phyloP scores from a whole-genome alignment of 2,329 filamentous ascomycete species.

The Aspergillus quadricinctus region DNA sequence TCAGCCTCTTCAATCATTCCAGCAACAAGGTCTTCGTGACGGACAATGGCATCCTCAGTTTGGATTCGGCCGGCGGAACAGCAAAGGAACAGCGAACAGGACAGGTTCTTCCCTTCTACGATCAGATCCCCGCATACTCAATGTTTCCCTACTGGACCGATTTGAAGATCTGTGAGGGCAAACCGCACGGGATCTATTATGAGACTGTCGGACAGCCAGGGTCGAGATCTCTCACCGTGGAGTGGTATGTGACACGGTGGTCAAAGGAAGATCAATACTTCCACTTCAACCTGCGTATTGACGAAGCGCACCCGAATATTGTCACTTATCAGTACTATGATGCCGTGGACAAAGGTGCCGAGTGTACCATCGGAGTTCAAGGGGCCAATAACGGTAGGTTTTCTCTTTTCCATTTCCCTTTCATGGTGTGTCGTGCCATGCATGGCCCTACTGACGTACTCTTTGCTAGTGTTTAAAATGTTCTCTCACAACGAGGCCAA shows the following conservation, averaged over 20 bases:
- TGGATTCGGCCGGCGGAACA: background rate
- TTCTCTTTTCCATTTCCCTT: background rate
- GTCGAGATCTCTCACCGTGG: background rate
- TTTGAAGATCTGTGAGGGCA: background rate
- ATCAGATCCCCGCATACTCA: background rate
- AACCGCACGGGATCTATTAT: background rate
- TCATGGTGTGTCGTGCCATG: background rate
- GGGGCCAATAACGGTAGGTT: background rate
- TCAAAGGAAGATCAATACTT: background rate
- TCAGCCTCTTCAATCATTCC: background rate
- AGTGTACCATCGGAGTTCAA: background rate
- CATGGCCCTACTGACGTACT: background rate
- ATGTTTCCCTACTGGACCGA: background rate
- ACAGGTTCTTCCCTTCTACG: background rate
- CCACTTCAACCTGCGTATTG: background rate
- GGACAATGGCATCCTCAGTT: background rate
- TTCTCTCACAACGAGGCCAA: background rate
- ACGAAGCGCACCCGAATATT: background rate
- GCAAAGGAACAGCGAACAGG: background rate
- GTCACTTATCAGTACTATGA: background rate
- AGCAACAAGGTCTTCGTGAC: background rate
- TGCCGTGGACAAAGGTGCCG: background rate
- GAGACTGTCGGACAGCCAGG: background rate
- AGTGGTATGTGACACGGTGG: background rate
- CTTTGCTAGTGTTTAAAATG: background rate